phyloP scores from a whole-genome alignment of 148 eudicot genomes.

The Nepenthes mirabilis region DNA sequence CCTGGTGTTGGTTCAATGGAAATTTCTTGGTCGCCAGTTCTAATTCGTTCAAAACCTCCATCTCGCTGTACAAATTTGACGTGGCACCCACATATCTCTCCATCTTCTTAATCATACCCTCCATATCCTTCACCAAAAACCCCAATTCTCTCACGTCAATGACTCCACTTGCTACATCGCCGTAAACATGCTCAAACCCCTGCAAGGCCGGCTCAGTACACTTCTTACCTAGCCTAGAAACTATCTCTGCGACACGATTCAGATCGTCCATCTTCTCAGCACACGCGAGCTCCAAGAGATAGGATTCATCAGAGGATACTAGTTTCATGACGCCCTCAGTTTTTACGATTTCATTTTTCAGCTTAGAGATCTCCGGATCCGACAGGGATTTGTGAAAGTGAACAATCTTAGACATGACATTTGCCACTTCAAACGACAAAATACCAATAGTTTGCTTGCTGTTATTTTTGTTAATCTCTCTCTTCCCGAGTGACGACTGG shows the following conservation, averaged over 20 bases:
- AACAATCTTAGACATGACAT: slow-evolving; percentile 41
- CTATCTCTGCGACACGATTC: slow-evolving; percentile 28
- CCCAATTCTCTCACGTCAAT: slow-evolving; percentile 31
- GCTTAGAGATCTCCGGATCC: slow-evolving; percentile 33
- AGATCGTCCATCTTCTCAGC: slow-evolving; percentile 35
- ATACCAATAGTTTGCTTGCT: slow-evolving; percentile 20
- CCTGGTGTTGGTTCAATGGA: not conserved
- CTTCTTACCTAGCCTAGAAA: slow-evolving; percentile 37
- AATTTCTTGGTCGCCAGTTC: slow-evolving; percentile 21
- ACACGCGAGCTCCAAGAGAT: slow-evolving; percentile 29
- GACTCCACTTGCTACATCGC: slow-evolving; percentile 26
- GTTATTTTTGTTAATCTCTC: slow-evolving; percentile 8
- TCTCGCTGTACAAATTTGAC: slow-evolving; percentile 41
- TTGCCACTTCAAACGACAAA: slow-evolving; percentile 53
- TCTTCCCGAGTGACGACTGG: slow-evolving; percentile 11
- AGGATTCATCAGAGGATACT: slow-evolving; percentile 37
- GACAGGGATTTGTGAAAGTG: slow-evolving; percentile 36
- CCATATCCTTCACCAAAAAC: slow-evolving; percentile 41
- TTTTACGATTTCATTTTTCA: slow-evolving; percentile 33
- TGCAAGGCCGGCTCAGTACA: slow-evolving; percentile 34
- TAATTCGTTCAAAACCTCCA: slow-evolving; percentile 41
- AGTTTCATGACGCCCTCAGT: slow-evolving; percentile 41
- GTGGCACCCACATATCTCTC: slow-evolving; percentile 28
- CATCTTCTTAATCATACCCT: slow-evolving; percentile 44
- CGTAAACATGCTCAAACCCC: slow-evolving; percentile 36